Percentiles rank a stretch among this genome's conserved stretches.
These are phyloP conservation scores for Fraxinus floribunda DNA, from an alignment of 305 asterid species.

Conservation along the genomic window DNA sequence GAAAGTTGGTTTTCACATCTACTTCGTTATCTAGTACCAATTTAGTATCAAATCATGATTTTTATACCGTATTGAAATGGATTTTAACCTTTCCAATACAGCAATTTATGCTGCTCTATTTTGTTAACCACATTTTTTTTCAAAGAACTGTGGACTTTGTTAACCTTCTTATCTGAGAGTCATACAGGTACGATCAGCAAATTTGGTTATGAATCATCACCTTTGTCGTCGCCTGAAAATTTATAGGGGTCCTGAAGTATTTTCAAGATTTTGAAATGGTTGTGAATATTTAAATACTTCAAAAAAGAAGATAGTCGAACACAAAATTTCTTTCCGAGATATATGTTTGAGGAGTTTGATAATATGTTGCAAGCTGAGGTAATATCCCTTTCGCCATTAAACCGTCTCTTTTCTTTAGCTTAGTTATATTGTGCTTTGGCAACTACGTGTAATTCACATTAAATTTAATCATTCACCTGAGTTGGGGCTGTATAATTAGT, in stretches of 20 bases:
- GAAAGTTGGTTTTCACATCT: not conserved
- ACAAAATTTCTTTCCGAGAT: not conserved
- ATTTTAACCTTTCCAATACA: not conserved
- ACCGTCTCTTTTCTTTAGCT: not conserved
- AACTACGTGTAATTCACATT: not conserved
- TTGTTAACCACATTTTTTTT: not conserved
- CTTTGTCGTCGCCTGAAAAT: not conserved
- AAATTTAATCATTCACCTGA: not conserved
- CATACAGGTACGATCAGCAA: not conserved
- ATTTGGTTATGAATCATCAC: not conserved
- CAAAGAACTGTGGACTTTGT: not conserved
- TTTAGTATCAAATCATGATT: not conserved
- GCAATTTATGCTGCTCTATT: not conserved
- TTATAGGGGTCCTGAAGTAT: not conserved
- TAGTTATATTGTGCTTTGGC: not conserved
- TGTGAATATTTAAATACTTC: not conserved
- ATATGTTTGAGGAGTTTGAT: not conserved
- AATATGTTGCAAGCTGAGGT: not conserved
- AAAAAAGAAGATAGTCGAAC: not conserved
- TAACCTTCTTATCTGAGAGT: not conserved
- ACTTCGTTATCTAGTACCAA: not conserved
- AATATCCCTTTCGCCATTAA: not conserved
- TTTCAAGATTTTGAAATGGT: not conserved
- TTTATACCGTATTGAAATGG: not conserved
- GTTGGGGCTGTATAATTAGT: not conserved